phyloP scores from a whole-genome alignment of 352 stramenopile genomes.

The Phytophthora multivora region DNA sequence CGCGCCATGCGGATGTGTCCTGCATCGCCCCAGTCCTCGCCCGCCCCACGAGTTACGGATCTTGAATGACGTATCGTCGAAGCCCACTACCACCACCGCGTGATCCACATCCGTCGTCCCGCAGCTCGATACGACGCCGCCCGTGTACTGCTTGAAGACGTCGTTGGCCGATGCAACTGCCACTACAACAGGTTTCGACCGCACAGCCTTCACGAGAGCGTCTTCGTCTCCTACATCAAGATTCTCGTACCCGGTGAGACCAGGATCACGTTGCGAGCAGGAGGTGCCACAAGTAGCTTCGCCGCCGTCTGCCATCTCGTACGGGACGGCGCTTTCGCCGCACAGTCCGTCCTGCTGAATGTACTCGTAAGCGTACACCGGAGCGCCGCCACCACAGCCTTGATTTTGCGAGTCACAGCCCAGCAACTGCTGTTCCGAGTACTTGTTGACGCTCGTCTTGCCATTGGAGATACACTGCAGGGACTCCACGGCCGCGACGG shows the following conservation, averaged over 20 bases:
- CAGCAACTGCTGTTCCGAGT: constrained; percentile 93
- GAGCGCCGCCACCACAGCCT: constrained; percentile 90
- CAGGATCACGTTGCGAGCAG: constrained; percentile 35
- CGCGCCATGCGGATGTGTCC: constrained; percentile 89
- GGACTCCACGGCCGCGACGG: constrained; percentile 89
- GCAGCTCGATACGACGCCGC: constrained; percentile 83
- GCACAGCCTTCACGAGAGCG: constrained; percentile 82
- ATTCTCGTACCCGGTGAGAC: constrained; percentile 54
- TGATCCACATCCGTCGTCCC: constrained; percentile 94
- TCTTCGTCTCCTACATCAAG: constrained; percentile 65
- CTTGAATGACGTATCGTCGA: constrained; percentile 86
- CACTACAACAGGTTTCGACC: constrained; percentile 91
- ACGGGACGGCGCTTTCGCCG: constrained; percentile 75
- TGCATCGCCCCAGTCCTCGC: constrained; percentile 87
- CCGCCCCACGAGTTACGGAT: constrained; percentile 98
- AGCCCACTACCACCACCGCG: constrained; percentile 95
- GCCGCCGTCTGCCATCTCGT: constrained; percentile 42
- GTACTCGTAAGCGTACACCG: constrained; percentile 92
- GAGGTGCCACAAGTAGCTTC: constrained; percentile 28
- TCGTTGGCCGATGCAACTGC: constrained; percentile 93
- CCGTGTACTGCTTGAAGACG: constrained; percentile 96
- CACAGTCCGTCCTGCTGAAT: constrained; percentile 86
- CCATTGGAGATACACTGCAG: constrained; percentile 80
- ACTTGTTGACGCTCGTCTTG: constrained; percentile 65
- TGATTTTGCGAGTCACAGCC: constrained; percentile 86